phyloP scores from a whole-genome alignment of 2,329 filamentous ascomycete species.

The Hypoxylon sp. region DNA sequence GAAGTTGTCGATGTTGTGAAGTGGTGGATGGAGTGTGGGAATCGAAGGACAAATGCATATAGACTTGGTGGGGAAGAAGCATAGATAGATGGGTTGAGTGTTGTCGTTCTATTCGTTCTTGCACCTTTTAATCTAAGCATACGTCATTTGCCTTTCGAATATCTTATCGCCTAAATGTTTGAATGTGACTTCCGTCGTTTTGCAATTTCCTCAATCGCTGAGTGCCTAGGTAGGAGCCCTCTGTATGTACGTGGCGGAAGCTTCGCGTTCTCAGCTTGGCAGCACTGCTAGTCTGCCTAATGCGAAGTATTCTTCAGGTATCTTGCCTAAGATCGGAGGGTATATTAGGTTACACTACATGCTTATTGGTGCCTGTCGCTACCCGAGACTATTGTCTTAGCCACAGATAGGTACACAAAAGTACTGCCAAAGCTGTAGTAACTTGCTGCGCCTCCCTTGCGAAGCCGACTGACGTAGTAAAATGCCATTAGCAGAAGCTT shows the following conservation, averaged over 20 bases:
- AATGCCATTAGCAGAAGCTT: not conserved
- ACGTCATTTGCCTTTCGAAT: slow-evolving; percentile 9
- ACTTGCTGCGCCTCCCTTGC: slow-evolving; percentile 18
- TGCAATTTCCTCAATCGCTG: too few relatives aligned
- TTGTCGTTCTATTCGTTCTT: slow-evolving; percentile 11
- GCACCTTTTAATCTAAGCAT: slow-evolving; percentile 5
- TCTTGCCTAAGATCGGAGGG: too few relatives aligned
- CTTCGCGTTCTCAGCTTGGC: slow-evolving; percentile 17
- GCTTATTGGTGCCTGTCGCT: too few relatives aligned
- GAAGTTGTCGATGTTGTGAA: not conserved
- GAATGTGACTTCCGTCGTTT: too few relatives aligned
- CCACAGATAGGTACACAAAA: not conserved
- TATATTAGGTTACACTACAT: too few relatives aligned
- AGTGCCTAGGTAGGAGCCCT: too few relatives aligned
- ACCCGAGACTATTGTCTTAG: not conserved
- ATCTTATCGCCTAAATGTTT: too few relatives aligned
- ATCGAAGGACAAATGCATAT: not conserved
- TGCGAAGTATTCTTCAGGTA: not conserved
- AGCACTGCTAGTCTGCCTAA: not conserved
- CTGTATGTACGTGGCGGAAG: slow-evolving; percentile 27
- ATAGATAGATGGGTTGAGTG: slow-evolving; percentile 3
- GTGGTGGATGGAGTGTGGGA: not conserved
- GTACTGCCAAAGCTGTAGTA: not conserved
- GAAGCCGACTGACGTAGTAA: slow-evolving; percentile 6
- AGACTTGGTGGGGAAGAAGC: too few relatives aligned